Evolutionary conservation across 495 filamentous ascomycete genomes (phyloP).

Genomic region (Tuber umbilicatum): DNA sequence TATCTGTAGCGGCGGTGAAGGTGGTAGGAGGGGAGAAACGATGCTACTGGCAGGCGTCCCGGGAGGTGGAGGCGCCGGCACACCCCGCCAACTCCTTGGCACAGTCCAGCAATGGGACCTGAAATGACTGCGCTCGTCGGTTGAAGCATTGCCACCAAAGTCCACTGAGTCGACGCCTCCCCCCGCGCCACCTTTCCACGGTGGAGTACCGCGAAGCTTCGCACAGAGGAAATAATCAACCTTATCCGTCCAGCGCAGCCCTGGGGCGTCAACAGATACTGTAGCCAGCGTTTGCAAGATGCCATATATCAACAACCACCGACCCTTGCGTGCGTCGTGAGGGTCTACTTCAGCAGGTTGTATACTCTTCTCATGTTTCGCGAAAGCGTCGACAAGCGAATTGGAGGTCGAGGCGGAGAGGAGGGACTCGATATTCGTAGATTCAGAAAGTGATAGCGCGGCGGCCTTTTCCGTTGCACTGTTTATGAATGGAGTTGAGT

Average conservation of each 20-base stretch:
- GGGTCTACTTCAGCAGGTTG: constrained; percentile 49
- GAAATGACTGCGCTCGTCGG: constrained; percentile 52
- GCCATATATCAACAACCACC: constrained; percentile 69
- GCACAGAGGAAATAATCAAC: constrained; percentile 61
- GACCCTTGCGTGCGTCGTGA: constrained; percentile 55
- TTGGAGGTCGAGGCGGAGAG: constrained; percentile 49
- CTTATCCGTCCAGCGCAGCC: constrained; percentile 53
- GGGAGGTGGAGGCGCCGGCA: background rate
- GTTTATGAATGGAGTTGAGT: constrained; percentile 11
- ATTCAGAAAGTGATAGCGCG: constrained; percentile 59
- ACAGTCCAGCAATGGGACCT: constrained; percentile 58
- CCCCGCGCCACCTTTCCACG: constrained; percentile 50
- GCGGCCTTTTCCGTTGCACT: constrained; percentile 41
- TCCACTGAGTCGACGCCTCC: constrained; percentile 36
- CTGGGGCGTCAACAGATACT: constrained; percentile 60
- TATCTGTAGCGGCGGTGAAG: constrained; percentile 6
- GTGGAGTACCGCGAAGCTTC: constrained; percentile 53
- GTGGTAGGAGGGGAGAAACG: background rate
- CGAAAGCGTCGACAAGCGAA: constrained; percentile 56
- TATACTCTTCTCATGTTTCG: constrained; percentile 58
- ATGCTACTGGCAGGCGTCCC: background rate
- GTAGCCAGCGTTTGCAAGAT: constrained; percentile 63
- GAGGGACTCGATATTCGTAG: constrained; percentile 61
- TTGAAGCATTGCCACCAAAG: constrained; percentile 14
- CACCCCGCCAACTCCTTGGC: constrained; percentile 46